A percentile compares a stretch with the other conserved stretches of the same genome.
phyloP scores from a whole-genome alignment of 2,329 filamentous ascomycete species.

The Diplodia intermedia region DNA sequence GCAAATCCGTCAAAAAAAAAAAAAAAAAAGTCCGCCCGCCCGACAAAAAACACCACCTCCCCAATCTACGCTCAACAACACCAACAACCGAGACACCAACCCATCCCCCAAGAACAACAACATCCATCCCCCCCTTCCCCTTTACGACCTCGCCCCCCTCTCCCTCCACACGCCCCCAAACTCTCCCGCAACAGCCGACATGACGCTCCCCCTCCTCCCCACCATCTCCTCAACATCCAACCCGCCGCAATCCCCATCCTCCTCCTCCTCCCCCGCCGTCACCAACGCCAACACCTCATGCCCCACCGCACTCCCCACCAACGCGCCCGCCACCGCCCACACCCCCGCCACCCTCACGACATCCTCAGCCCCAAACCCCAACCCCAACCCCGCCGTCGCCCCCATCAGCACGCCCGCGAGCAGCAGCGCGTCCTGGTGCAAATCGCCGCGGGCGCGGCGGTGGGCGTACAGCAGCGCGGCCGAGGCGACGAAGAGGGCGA shows the following conservation, averaged over 20 bases:
- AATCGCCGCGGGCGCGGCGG: constrained; percentile 19
- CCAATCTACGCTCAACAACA: no score
- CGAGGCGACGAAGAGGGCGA: constrained; percentile 3
- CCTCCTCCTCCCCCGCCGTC: constrained; percentile 3
- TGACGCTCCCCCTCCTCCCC: constrained; percentile 15
- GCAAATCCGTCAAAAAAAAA: no score
- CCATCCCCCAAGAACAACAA: no score
- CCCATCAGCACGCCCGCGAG: constrained; percentile 20
- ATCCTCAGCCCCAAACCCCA: constrained; percentile 16
- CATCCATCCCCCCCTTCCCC: no score
- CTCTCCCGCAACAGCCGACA: constrained; percentile 7
- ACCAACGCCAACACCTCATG: constrained; percentile 20
- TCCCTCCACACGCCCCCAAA: constrained; percentile 21
- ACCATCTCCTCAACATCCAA: constrained; percentile 10
- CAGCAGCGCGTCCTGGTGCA: constrained; percentile 14
- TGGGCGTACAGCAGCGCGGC: not conserved
- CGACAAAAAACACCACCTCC: no score
- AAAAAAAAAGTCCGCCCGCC: no score
- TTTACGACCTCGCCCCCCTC: not conserved
- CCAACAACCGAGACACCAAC: no score
- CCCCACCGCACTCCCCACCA: constrained; percentile 14
- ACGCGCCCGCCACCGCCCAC: not conserved
- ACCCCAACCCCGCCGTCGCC: not conserved
- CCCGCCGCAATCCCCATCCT: not conserved
- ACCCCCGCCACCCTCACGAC: constrained; percentile 6